Evolutionary conservation across 495 filamentous ascomycete species (phyloP), one percentile per base, ranked within the genome.

Genomic region (Lasiosphaeria ovina): DNA sequence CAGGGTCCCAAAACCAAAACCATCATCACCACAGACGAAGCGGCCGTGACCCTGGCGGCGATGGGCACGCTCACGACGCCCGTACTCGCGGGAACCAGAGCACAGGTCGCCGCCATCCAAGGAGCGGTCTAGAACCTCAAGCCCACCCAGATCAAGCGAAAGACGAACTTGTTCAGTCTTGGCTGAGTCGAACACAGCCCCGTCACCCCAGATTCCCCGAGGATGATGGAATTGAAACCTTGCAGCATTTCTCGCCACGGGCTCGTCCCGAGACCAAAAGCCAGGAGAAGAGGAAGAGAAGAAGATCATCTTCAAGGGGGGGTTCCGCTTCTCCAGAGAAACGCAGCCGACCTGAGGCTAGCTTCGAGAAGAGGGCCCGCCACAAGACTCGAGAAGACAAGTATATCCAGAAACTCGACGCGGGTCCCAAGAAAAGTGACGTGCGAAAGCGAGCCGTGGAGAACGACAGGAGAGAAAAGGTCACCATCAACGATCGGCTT

Each of bases 321-420:
- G 36, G 35, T 2, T 53, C 31, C 9, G 17, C 47, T 2, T 31
- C n/a, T 31, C 33, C 44, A 3, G 40, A 60, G 12, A 10, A 45
- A 14, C 35, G 6, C 10, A 16, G 36, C 44, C 54, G 49, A 35
- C 16, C 16, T 24, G 58, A 55, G 9, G 11, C 52, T 34, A 58
- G 58, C 24, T 91, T 86, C 60, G 81, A 86, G 54, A 85, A 79
- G 65, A 78, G 79, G 53, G 73, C 81, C 49, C 81, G 89, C 44
- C 78, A 80, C 63, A 90, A 85, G 69, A 88, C 85, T 14, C 79
- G 76, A 47, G 75, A 80, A 14, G 81, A 88, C 63, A 83, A 74
- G 59, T 86, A 81, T 60, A 69, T 86, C 10, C 69, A 72, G 50
- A 77, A 74, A 57, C 71, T 72, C 53, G 70, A 62, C 36, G 72